Evolutionary conservation across 2,329 filamentous ascomycete genomes (phyloP).

Genomic region (Diaporthe caulivora): DNA sequence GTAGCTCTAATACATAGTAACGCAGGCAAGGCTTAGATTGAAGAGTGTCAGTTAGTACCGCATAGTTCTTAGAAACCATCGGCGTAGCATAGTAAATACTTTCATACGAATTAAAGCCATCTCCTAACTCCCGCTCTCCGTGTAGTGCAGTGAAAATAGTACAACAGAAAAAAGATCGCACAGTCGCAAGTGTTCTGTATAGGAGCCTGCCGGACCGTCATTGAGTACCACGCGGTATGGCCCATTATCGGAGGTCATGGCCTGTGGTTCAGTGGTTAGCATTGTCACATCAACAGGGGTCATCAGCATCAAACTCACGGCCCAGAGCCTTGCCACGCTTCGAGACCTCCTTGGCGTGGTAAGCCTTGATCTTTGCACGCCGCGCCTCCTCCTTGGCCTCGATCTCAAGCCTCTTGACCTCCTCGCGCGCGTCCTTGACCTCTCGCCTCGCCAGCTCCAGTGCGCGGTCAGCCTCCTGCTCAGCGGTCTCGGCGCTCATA

Average conservation of each 20-base stretch:
- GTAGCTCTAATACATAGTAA: no score
- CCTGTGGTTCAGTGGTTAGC: slow-evolving; percentile 17
- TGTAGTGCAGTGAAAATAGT: not conserved
- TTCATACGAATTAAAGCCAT: not conserved
- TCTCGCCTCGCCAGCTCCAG: slow-evolving; percentile 66
- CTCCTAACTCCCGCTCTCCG: slow-evolving; percentile 2
- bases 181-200: not conserved
- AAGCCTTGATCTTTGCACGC: slow-evolving; percentile 76
- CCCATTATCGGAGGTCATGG: slow-evolving; percentile 23
- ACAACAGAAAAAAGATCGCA: not conserved
- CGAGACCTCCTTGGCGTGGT: slow-evolving; percentile 72
- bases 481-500: slow-evolving; percentile 71
- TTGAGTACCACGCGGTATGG: not conserved
- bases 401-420: slow-evolving; percentile 72
- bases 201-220: not conserved
- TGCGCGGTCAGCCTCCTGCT: slow-evolving; percentile 74
- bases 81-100: not conserved
- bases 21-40: not conserved
- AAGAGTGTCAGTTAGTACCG: no score
- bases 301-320: slow-evolving; percentile 60
- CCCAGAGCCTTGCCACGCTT: slow-evolving; percentile 79
- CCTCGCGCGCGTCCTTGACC: slow-evolving; percentile 73
- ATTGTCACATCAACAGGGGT: no score
- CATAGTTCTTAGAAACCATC: not conserved
- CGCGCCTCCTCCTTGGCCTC: slow-evolving; percentile 76